These are phyloP conservation scores for Mucor lusitanicus DNA, from an alignment of 371 early-diverging fungal species.

Conservation along the genomic window DNA sequence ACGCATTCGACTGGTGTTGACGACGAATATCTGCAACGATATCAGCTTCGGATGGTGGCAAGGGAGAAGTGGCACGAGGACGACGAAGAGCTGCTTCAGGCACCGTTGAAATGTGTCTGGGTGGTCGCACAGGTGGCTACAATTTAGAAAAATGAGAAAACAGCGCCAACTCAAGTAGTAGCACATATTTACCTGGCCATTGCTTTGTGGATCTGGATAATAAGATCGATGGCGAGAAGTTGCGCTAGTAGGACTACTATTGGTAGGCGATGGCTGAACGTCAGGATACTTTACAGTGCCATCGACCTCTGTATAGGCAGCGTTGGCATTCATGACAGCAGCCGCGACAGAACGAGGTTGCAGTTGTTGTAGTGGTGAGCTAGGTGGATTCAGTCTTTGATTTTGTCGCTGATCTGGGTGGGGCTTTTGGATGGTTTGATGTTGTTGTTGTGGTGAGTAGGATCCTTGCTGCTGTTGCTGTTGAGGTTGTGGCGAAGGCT, in stretches of 20 bases:
- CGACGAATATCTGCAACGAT: conserved; percentile 22
- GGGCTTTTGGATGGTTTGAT: background rate
- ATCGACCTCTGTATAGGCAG: conserved; percentile 4
- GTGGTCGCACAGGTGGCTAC: conserved; percentile 35
- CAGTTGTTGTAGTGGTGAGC: background rate
- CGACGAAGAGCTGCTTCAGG: conserved; percentile 51
- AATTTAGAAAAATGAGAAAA: background rate
- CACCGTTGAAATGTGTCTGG: conserved; percentile 45
- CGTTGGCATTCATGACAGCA: background rate
- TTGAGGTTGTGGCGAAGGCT: background rate
- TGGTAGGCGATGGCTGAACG: background rate
- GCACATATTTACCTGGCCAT: conserved; percentile 14
- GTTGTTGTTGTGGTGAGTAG: background rate
- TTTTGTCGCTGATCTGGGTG: background rate
- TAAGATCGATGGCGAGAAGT: conserved; percentile 20
- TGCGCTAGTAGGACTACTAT: conserved; percentile 1
- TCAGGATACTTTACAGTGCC: conserved; percentile 1
- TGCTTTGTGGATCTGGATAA: conserved; percentile 16
- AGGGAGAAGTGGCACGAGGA: conserved; percentile 46
- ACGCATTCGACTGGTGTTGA: conserved; percentile 20
- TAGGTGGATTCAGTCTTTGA: background rate
- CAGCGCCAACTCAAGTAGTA: background rate
- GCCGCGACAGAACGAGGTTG: background rate
- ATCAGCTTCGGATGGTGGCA: conserved; percentile 34
- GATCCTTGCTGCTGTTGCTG: conserved; percentile 6